Conservation (phyloP, 345 rosid genomes). For the Aegle marmelos region DNA sequence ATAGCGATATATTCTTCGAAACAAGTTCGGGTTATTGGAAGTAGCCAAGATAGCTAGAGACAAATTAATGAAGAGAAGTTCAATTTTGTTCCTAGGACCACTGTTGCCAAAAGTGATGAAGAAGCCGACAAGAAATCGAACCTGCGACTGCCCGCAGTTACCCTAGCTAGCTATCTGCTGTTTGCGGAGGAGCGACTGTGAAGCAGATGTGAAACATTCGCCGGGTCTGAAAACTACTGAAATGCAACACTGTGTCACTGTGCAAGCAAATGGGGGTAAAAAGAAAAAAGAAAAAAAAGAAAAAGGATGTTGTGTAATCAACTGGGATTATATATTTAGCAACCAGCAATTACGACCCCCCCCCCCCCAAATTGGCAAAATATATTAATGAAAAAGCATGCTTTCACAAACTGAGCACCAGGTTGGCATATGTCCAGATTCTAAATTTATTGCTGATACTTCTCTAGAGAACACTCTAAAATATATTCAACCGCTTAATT, state of each 20-base stretch:
- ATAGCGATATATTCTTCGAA: not conserved
- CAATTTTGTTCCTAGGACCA: slow-evolving; percentile 17
- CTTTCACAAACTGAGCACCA: not conserved
- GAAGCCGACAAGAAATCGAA: slow-evolving; percentile 21
- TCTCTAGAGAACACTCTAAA: not conserved
- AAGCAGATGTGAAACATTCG: not conserved
- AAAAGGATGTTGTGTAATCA: not conserved
- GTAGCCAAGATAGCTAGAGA: not conserved
- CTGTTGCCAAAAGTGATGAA: slow-evolving; percentile 23
- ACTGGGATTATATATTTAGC: not conserved
- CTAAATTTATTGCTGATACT: not conserved
- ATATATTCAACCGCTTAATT: not conserved
- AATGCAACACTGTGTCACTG: not conserved
- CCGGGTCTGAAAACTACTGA: not conserved
- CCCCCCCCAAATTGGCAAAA: too few relatives aligned
- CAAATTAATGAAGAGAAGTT: not conserved
- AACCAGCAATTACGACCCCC: too few relatives aligned
- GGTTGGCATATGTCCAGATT: not conserved
- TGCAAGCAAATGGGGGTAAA: too few relatives aligned
- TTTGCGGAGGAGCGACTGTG: not conserved
- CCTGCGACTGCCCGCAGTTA: not conserved
- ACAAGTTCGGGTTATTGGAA: not conserved
- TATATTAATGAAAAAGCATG: not conserved
- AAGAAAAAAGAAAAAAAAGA: not conserved
- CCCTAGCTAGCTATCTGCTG: not conserved